phyloP scores from a whole-genome alignment of 768 basidiomycete genomes.

The Rhodotorula babjevae region DNA sequence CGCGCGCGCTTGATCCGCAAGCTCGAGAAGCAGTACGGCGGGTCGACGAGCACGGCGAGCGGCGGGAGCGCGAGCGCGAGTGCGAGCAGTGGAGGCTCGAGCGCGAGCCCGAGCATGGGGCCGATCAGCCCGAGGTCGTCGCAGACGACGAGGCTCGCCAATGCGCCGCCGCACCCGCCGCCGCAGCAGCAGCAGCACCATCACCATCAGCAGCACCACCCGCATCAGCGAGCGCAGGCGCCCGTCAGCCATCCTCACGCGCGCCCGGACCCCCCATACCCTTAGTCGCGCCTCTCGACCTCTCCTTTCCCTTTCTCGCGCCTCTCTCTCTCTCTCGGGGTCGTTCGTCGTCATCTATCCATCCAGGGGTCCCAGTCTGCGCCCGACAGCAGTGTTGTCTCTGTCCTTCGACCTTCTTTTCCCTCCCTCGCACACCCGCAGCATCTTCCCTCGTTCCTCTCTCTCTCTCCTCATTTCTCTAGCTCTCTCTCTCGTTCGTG shows the following conservation, averaged over 20 bases:
- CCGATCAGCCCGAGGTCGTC: not conserved
- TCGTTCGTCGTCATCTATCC: too few relatives aligned
- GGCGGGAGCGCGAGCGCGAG: not conserved
- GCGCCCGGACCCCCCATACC: not conserved
- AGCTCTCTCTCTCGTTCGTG: too few relatives aligned
- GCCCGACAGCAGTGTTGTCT: too few relatives aligned
- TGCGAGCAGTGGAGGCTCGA: not conserved
- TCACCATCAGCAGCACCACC: not conserved
- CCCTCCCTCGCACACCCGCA: too few relatives aligned
- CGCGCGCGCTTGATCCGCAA: conserved; percentile 21
- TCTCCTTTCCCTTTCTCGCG: too few relatives aligned
- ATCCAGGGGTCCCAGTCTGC: too few relatives aligned
- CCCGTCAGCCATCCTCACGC: too few relatives aligned
- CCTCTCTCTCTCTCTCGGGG: too few relatives aligned
- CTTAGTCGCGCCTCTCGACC: not conserved
- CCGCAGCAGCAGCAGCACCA: not conserved
- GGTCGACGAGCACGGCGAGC: not conserved
- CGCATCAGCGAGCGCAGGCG: not conserved
- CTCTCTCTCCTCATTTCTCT: too few relatives aligned
- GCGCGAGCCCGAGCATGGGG: not conserved
- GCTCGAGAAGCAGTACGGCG: conserved; percentile 24
- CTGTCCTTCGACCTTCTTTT: too few relatives aligned
- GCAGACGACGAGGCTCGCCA: not conserved
- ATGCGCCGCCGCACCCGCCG: not conserved
- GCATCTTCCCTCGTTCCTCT: too few relatives aligned